These are phyloP conservation scores for Pseudopithomyces chartarum DNA, from an alignment of 2,329 filamentous ascomycete species.

Conservation along the genomic window DNA sequence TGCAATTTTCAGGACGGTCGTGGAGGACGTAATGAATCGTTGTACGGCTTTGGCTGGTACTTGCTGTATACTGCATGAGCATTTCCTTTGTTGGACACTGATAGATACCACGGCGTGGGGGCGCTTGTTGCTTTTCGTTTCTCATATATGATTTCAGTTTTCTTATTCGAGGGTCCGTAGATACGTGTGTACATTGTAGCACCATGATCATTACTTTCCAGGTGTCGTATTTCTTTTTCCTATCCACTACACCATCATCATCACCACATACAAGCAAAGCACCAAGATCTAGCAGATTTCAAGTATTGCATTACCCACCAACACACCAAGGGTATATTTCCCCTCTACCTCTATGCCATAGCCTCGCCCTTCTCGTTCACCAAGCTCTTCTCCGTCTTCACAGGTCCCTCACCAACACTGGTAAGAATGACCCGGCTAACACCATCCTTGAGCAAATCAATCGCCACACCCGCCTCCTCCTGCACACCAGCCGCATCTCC, in stretches of 20 bases:
- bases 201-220: no score
- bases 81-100: constrained; percentile 18
- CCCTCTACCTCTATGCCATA: constrained; percentile 11
- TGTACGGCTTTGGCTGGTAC: constrained; percentile 1
- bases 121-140: background rate
- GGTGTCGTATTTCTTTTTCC: no score
- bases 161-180: no score
- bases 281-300: no score
- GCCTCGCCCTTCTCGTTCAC: constrained; percentile 63
- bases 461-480: constrained; percentile 49
- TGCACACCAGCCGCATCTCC: constrained; percentile 62
- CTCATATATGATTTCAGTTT: no score
- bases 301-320: no score
- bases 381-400: constrained; percentile 77
- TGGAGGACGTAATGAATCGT: constrained; percentile 16
- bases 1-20: no score
- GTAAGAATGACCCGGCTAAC: constrained; percentile 91
- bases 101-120: constrained; percentile 27
- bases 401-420: constrained; percentile 85
- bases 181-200: no score
- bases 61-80: constrained; percentile 16
- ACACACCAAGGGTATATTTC: background rate
- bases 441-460: constrained; percentile 68
- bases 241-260: no score
- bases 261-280: no score